Evolutionary conservation across 495 filamentous ascomycete species (phyloP).

Genomic region (Lentithecium fluviatile): DNA sequence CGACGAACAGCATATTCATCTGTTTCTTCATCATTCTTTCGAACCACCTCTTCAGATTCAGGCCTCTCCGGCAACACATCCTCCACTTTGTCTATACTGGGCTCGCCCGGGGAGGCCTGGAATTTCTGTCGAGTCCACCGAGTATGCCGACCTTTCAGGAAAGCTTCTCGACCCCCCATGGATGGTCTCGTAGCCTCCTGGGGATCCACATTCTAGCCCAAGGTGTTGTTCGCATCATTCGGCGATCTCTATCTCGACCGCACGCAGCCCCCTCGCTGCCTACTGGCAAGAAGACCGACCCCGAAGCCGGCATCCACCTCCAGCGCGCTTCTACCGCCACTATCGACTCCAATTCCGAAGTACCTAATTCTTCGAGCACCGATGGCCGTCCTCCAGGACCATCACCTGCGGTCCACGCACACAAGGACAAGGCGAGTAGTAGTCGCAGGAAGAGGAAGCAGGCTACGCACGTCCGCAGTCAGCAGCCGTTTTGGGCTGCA

Average conservation of each 20-base stretch:
- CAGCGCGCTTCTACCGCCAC: slow-evolving; percentile 29
- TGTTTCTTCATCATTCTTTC: slow-evolving; percentile 77
- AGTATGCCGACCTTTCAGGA: slow-evolving; percentile 26
- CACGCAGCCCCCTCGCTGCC: slow-evolving; percentile 26
- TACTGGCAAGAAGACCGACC: slow-evolving; percentile 40
- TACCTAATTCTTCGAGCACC: slow-evolving; percentile 50
- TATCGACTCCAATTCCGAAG: slow-evolving; percentile 45
- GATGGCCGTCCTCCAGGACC: slow-evolving; percentile 54
- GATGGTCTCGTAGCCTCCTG: slow-evolving; percentile 31
- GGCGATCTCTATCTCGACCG: slow-evolving; percentile 35
- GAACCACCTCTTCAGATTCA: slow-evolving; percentile 60
- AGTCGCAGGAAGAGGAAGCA: slow-evolving; percentile 86
- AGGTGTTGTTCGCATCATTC: slow-evolving; percentile 39
- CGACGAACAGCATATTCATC: slow-evolving; percentile 66
- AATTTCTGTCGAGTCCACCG: slow-evolving; percentile 33
- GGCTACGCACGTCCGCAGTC: slow-evolving; percentile 80
- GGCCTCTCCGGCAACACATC: slow-evolving; percentile 53
- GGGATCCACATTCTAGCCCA: slow-evolving; percentile 41
- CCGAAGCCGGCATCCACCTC: slow-evolving; percentile 38
- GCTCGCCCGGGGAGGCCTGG: slow-evolving; percentile 37
- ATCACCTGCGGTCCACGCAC: slow-evolving; percentile 50
- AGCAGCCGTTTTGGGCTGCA: slow-evolving; percentile 92
- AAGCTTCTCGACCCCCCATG: slow-evolving; percentile 30
- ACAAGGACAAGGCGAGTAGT: slow-evolving; percentile 55
- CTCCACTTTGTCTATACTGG: slow-evolving; percentile 35